Base-by-base conservation (phyloP, 345 rosid genomes). In the Arabidopsis suecica region DNA sequence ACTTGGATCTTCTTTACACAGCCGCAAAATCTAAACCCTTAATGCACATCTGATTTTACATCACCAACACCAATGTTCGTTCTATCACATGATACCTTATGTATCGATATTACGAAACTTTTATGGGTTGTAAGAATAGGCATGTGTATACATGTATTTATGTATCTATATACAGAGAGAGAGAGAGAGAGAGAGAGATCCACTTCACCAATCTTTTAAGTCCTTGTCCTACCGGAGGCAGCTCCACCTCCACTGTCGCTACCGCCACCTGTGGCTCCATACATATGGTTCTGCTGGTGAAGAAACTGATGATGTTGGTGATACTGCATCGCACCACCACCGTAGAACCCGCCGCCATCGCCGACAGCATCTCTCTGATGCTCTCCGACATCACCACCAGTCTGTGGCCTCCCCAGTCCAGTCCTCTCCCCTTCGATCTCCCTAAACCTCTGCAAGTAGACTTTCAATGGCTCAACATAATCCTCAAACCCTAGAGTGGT, bases 401-500 rank as follows among this genome's bases (percentile, higher is more conserved):
- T 66, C 6, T 78, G 73, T 44, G 78, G 78, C 63, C 81, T 72
- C 42, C 78, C 77, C 0, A 78, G 65, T 51, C 81, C 81, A 28
- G 77, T 77, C 75, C 84, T 87, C 75, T 88, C 93, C 14, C 93
- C 93, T 68, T 88, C 93, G 69, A 88, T 82, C 72, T 88, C 93
- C 72, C 93, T 81, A 36, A 87, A 89, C 83, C 86, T 82, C 80
- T 89, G 93, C 83, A 89, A 73, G 65, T 89, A 89, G 72, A 82
- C 81, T 82, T 87, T 89, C 69, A 89, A 50, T 0, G 94, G 88
- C 45, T 89, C 91, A 58, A 87, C 94, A 14, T 87, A 89, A n/a
- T 89, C 89, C 72, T 89, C 89, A 58, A 89, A 89, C 20, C 91
- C 94, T 18, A 87, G 76, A 14, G 94, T 89, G 5, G 94, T 87